Percentiles rank a stretch among this genome's conserved stretches.
These are phyloP conservation scores for Paramecium primaurelia DNA, from an alignment of 73 alveolate species.

Conservation along the genomic window DNA sequence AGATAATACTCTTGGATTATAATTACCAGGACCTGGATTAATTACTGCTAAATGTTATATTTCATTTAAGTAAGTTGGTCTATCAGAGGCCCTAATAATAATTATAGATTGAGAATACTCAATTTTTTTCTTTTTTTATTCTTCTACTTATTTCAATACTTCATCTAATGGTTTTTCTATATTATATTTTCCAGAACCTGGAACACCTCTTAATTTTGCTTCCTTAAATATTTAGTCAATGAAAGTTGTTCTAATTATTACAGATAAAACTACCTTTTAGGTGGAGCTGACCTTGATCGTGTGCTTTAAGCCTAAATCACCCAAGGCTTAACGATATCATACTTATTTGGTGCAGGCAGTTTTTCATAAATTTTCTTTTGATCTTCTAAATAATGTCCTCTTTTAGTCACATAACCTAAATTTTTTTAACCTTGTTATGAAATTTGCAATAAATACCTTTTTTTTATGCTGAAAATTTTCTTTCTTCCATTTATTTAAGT, in stretches of 20 bases:
- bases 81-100: not conserved
- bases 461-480: not conserved
- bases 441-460: not conserved
- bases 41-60: conserved; percentile 31
- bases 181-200: conserved; percentile 54
- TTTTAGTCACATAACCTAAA: conserved; percentile 27
- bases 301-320: not conserved
- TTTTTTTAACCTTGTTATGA: not conserved
- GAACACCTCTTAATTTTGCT: conserved; percentile 23
- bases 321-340: conserved; percentile 43
- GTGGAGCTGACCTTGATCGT: conserved; percentile 28
- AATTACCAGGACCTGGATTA: conserved; percentile 63
- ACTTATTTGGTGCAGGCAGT: conserved; percentile 54
- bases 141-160: conserved; percentile 15
- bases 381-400: conserved; percentile 55
- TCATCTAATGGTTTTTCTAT: conserved; percentile 46
- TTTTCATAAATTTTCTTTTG: not conserved
- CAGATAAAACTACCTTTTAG: not conserved
- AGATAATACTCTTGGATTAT: conserved; percentile 33
- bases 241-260: not conserved
- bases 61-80: conserved; percentile 52
- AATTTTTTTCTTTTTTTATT: conserved; percentile 41
- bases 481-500: conserved; percentile 41
- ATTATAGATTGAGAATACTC: not conserved
- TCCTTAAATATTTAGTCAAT: conserved; percentile 49